Base-by-base conservation (phyloP, 768 basidiomycete genomes). In the Boletus fagicola region DNA sequence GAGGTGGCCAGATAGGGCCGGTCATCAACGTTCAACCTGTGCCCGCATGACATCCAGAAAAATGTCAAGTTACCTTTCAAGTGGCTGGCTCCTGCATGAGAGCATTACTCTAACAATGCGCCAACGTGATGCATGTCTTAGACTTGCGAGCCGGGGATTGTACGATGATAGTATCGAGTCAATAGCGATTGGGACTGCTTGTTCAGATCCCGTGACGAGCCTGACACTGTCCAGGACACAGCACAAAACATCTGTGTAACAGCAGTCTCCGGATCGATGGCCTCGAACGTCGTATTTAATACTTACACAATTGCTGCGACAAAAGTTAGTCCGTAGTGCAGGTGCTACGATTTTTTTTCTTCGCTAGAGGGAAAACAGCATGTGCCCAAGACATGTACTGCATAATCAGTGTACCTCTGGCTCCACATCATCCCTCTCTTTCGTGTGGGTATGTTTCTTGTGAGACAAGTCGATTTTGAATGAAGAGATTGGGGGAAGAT, bases 381-480 rank as follows among this genome's bases (percentile, higher is more conserved):
- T 42, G 33, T 56, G 40, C 44, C 24, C 26, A 26, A 35, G 42
- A 51, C 36, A 35, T 42, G n/a, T 51, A 50, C 28, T 43, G 28
- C 49, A 53, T 53, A 54, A 54, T 45, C 45, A 28, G 33, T 28
- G 43, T 49, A 43, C 56, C 39, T 56, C 45, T 33, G 30, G 12
- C 35, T 36, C 18, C 28, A 24, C 40, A 40, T 10, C 30, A 12
- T 49, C 35, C 42, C 11, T 26, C 54, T 18, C 47, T 24, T 50
- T 59, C 20, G 15, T 49, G 48, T 22, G 49, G 55, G 49, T 59
- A 59, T 55, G 48, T 12, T 56, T 57, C 36, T 36, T 49, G 45
- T 24, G 39, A 48, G 39, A 55, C 33, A 22, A 30, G n/a, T 43
- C 31, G 11, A 28, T 43, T 56, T 43, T 12, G 39, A 28, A 30